Base-by-base conservation (phyloP, 2,329 filamentous ascomycete species). In the Fusarium paranaense region DNA sequence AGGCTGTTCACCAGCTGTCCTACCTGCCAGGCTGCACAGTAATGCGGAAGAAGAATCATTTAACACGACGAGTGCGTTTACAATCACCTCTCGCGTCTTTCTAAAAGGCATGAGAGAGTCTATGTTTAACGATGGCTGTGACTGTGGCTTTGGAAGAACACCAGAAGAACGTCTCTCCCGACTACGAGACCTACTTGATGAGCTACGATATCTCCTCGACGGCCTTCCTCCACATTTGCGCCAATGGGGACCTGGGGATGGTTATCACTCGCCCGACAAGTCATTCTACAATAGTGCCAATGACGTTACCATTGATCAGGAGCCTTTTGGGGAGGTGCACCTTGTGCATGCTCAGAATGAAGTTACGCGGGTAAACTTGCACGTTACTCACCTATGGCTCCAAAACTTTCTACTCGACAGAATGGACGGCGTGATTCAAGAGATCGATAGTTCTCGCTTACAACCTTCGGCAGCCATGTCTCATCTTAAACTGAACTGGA, bases 371-470 rank as follows among this genome's bases (percentile, higher is more conserved):
- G 80, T 80, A 0, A 83, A 83, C 25, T 68, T 84, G 1, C 81
- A 84, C 40, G 79, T 80, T 9, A 83, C 81, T 0, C 82, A 83
- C 64, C 68, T 84, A 2, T 84, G 82, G 82, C 74, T 83, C 8
- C 82, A 84, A 68, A 82, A 78, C 42, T 74, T 80, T 7, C 70
- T 83, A 0, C 71, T 82, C 2, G 82, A 84, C 38, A 81, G 81
- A 59, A 69, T 83, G 5, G 82, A 83, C 16, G 61, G 74, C 5
- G 57, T 76, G 10, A 27, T 78, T 3, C 75, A 76, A 30, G 70
- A 74, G 27, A 70, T 69, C 16, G 54, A 56, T 16, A 35, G 35
- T 13, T 50, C 68, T 8, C 38, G 50, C 9, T 25, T 60, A 25
- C 47, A 59, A 13, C 50, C 2, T 10, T 61, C 60, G 10, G 18